Conservation (phyloP, 192 early-diverging fungal species). For the Diversispora eburnea region DNA sequence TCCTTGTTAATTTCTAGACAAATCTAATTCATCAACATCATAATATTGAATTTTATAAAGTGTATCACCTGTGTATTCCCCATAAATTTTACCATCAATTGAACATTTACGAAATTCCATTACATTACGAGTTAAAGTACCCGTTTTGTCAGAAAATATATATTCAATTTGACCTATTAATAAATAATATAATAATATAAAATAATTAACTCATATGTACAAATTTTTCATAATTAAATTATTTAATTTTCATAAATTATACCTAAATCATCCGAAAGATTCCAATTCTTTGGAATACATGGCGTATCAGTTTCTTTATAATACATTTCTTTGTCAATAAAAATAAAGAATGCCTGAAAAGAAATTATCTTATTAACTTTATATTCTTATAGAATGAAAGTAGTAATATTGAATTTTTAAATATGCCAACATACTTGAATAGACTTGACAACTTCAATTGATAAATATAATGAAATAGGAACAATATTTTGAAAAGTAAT, state of each 20-base stretch:
- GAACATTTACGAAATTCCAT: constrained; percentile 78
- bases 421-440: constrained; percentile 43
- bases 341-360: constrained; percentile 65
- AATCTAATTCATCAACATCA: not conserved
- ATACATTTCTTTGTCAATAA: constrained; percentile 63
- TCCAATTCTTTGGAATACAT: constrained; percentile 67
- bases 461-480: constrained; percentile 62
- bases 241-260: too few relatives aligned
- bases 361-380: too few relatives aligned
- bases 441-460: constrained; percentile 61
- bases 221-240: not conserved
- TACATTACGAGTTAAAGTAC: constrained; percentile 73
- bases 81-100: constrained; percentile 55
- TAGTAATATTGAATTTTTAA: too few relatives aligned
- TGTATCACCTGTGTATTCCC: not conserved
- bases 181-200: too few relatives aligned
- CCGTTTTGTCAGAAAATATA: constrained; percentile 81
- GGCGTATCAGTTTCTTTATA: constrained; percentile 52
- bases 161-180: constrained; percentile 68
- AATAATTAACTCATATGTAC: not conserved
- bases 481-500: constrained; percentile 64
- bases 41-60: not conserved
- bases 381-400: too few relatives aligned
- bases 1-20: not conserved
- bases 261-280: constrained; percentile 65